A percentile compares a stretch with the other conserved stretches of the same genome.
Conservation (phyloP, 495 filamentous ascomycete genomes). For the Lindgomyces ingoldianus region DNA sequence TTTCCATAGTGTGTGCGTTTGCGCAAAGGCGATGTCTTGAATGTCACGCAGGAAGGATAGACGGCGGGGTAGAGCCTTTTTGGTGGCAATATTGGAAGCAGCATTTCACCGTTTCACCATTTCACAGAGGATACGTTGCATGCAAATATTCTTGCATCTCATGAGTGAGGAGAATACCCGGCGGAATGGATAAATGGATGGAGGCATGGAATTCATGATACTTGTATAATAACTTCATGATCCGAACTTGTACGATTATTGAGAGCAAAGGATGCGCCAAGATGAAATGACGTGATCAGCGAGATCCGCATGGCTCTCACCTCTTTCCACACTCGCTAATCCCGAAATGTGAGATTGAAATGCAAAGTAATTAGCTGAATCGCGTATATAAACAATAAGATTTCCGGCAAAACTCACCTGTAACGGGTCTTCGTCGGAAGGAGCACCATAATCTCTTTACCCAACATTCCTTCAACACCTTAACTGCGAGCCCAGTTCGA, state of each 20-base stretch:
- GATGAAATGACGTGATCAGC: too few species aligned
- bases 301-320: too few species aligned
- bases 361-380: too few species aligned
- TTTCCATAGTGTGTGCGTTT: conserved; percentile 27
- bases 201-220: neutral
- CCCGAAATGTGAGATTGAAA: too few species aligned
- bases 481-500: conserved; percentile 60
- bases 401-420: conserved; percentile 20
- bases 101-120: too few species aligned
- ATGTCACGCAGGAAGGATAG: conserved; percentile 20
- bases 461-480: conserved; percentile 11
- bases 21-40: conserved; percentile 7
- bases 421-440: conserved; percentile 38
- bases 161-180: conserved; percentile 6
- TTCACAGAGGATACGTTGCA: neutral
- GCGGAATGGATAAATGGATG: neutral
- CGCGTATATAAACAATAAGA: neutral
- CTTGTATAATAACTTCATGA: neutral
- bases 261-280: too few species aligned
- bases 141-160: conserved; percentile 7
- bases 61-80: neutral
- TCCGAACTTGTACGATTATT: too few species aligned
- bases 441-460: conserved; percentile 26
- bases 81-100: neutral
- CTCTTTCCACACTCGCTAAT: neutral